Conservation (phyloP, 2,329 filamentous ascomycete species). For the Pyrenochaeta sp. region DNA sequence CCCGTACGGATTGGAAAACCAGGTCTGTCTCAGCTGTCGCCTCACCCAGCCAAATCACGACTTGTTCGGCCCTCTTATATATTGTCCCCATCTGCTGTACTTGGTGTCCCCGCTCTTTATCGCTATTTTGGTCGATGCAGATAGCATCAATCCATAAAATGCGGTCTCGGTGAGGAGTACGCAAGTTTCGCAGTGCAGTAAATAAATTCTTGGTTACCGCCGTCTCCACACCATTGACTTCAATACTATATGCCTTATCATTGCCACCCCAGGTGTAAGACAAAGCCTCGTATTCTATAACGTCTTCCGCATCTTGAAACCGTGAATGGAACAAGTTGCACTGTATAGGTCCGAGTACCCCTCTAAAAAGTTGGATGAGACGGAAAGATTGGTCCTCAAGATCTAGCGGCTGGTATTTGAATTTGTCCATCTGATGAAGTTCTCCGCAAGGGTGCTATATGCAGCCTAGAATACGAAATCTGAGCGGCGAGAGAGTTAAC, state of each 20-base stretch:
- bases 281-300: neutral
- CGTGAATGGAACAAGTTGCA: neutral
- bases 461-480: too few species aligned
- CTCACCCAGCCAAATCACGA: conserved; percentile 39
- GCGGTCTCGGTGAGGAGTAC: neutral
- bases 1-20: too few species aligned
- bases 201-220: conserved; percentile 17
- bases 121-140: conserved; percentile 26
- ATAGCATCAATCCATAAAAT: neutral
- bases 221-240: conserved; percentile 8
- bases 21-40: conserved; percentile 15
- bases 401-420: conserved; percentile 17
- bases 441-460: too few species aligned
- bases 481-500: too few species aligned
- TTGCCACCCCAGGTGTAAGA: neutral
- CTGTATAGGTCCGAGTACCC: neutral
- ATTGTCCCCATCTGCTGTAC: conserved; percentile 36
- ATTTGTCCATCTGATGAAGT: conserved; percentile 10
- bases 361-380: conserved; percentile 15
- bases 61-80: conserved; percentile 29
- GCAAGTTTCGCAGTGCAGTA: conserved; percentile 13
- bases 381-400: conserved; percentile 19
- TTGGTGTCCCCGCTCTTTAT: conserved; percentile 31
- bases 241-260: conserved; percentile 1
- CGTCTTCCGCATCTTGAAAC: neutral